Percentiles rank a stretch among this genome's conserved stretches.
Conservation (phyloP, 805 yeast species). For the Candida sphagnicola region DNA sequence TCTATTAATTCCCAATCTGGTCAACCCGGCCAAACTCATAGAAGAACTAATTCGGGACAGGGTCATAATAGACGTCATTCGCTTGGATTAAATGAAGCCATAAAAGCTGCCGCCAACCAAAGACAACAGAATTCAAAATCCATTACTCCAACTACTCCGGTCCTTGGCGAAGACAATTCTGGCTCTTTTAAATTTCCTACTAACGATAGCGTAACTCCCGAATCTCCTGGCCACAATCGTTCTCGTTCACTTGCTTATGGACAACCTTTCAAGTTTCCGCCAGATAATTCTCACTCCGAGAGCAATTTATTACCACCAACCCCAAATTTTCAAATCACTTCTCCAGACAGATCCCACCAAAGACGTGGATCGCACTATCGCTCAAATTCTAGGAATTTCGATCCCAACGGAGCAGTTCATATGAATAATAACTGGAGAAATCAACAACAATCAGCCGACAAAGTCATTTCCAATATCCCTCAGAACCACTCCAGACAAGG, state of each 20-base stretch:
- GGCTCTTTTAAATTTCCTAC: slow-evolving; percentile 15
- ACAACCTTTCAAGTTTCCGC: slow-evolving; percentile 64
- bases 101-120: slow-evolving; percentile 93
- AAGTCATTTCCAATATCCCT: not conserved
- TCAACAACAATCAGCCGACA: slow-evolving; percentile 35
- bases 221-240: slow-evolving; percentile 24
- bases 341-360: slow-evolving; percentile 39
- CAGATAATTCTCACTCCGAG: slow-evolving; percentile 17
- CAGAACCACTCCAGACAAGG: slow-evolving; percentile 18
- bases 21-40: slow-evolving; percentile 18
- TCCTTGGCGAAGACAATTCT: slow-evolving; percentile 44
- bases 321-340: slow-evolving; percentile 44
- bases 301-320: slow-evolving; percentile 45
- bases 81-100: slow-evolving; percentile 86
- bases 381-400: slow-evolving; percentile 36
- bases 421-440: slow-evolving; percentile 65
- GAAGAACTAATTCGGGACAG: slow-evolving; percentile 34
- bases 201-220: slow-evolving; percentile 8
- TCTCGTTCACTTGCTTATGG: slow-evolving; percentile 41
- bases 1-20: slow-evolving; percentile 16
- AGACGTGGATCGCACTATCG: slow-evolving; percentile 39
- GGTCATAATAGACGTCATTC: slow-evolving; percentile 94
- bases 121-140: slow-evolving; percentile 43
- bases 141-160: slow-evolving; percentile 26
- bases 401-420: slow-evolving; percentile 25